Conservation (phyloP, 164 flowering plant species). For the Euptelea pleiosperma region DNA sequence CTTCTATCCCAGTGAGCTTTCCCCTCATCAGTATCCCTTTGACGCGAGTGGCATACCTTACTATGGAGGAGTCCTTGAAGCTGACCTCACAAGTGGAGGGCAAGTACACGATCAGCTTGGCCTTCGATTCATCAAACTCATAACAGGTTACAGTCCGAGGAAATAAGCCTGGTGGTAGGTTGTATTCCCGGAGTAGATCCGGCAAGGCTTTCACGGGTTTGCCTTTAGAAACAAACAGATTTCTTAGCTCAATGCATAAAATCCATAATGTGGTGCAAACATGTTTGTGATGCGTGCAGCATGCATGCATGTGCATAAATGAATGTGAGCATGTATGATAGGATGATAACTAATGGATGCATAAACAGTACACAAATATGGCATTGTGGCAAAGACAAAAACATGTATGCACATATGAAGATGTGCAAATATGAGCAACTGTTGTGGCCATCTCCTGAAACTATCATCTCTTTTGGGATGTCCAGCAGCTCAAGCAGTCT, state of each 20-base stretch:
- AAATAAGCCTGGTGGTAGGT: slow-evolving; percentile 65
- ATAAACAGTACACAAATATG: too few relatives aligned
- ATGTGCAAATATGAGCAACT: too few relatives aligned
- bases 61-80: slow-evolving; percentile 68
- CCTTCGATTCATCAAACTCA: slow-evolving; percentile 75
- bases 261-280: neutral
- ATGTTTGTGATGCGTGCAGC: neutral
- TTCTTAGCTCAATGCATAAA: neutral
- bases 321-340: neutral
- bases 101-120: slow-evolving; percentile 71
- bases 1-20: slow-evolving; percentile 68
- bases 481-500: too few relatives aligned
- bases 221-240: slow-evolving; percentile 38
- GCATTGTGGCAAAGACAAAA: too few relatives aligned
- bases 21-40: slow-evolving; percentile 62
- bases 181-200: slow-evolving; percentile 31
- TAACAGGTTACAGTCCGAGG: slow-evolving; percentile 78
- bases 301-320: neutral
- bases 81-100: slow-evolving; percentile 71
- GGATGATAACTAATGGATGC: too few relatives aligned
- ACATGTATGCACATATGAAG: neutral
- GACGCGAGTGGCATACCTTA: slow-evolving; percentile 35
- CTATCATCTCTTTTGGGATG: too few relatives aligned
- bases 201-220: slow-evolving; percentile 54
- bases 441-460: too few relatives aligned